Percentiles rank a stretch among this genome's conserved stretches.
phyloP scores from a whole-genome alignment of 2,329 filamentous ascomycete species.

The Hymenotorrendiella dingleyae region DNA sequence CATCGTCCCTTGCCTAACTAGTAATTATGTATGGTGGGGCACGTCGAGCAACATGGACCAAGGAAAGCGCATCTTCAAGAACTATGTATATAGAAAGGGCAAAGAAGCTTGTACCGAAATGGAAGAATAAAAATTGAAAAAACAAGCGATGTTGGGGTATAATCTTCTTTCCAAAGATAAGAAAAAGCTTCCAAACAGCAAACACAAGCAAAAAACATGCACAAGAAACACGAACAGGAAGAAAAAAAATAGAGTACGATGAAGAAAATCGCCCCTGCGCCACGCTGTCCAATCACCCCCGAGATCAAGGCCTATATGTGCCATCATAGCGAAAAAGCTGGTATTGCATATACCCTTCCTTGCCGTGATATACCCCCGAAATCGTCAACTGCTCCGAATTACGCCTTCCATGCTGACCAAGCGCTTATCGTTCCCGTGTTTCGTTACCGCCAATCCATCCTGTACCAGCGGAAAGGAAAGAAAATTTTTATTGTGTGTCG shows the following conservation, averaged over 20 bases:
- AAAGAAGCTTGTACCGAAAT: too few relatives aligned
- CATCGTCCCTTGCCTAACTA: too few relatives aligned
- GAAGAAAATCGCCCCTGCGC: conserved; percentile 1
- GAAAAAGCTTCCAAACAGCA: too few relatives aligned
- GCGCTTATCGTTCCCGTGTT: conserved; percentile 2
- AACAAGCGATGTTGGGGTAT: conserved; percentile 2
- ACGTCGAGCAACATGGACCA: too few relatives aligned
- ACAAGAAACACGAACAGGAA: neutral
- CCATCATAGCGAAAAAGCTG: neutral
- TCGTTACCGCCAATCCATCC: conserved; percentile 13
- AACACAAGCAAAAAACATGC: too few relatives aligned
- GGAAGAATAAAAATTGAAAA: too few relatives aligned
- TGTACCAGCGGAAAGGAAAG: conserved; percentile 9
- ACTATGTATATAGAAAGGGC: too few relatives aligned
- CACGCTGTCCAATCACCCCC: neutral
- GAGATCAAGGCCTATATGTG: neutral
- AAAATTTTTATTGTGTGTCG: conserved; percentile 1
- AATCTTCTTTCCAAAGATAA: neutral
- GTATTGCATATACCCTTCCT: neutral
- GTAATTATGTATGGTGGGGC: too few relatives aligned
- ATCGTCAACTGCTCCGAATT: neutral
- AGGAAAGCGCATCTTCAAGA: too few relatives aligned
- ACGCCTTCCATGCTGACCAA: conserved; percentile 2
- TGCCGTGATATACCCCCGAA: conserved; percentile 2
- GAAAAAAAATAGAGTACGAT: neutral